Evolutionary conservation across 2,329 filamentous ascomycete species (phyloP).

Genomic region (Eutypella sp.): DNA sequence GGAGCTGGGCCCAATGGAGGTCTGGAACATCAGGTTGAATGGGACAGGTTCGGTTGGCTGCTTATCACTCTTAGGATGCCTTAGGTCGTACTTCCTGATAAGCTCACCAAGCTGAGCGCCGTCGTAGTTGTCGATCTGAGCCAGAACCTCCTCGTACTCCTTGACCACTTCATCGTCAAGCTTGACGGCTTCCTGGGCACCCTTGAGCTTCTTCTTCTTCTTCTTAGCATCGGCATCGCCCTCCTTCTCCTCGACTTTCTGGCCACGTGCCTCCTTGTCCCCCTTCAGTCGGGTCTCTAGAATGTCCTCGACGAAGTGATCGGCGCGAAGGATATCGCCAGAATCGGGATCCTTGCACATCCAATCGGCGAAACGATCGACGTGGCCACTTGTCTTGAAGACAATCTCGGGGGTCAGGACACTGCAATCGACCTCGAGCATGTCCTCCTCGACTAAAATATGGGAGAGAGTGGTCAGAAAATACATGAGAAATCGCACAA

Average conservation of each 20-base stretch:
- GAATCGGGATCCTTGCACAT: constrained; percentile 99
- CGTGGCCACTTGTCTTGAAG: constrained; percentile 92
- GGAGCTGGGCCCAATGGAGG: constrained; percentile 86
- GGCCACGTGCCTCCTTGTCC: constrained; percentile 85
- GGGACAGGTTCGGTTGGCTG: constrained; percentile 76
- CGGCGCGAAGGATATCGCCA: constrained; percentile 91
- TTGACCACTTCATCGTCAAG: constrained; percentile 79
- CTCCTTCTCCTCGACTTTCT: constrained; percentile 73
- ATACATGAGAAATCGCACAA: too few species aligned
- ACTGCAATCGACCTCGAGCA: constrained; percentile 92
- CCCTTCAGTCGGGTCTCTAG: constrained; percentile 83
- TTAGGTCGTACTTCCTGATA: constrained; percentile 87
- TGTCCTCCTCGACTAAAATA: constrained; percentile 72
- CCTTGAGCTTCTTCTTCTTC: constrained; percentile 86
- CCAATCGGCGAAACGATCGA: constrained; percentile 97
- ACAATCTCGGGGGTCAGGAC: constrained; percentile 91
- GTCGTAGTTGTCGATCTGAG: constrained; percentile 92
- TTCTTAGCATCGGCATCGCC: constrained; percentile 56
- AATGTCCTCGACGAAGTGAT: constrained; percentile 94
- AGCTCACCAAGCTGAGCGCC: constrained; percentile 80
- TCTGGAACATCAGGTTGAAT: constrained; percentile 99
- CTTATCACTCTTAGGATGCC: constrained; percentile 75
- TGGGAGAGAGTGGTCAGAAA: constrained; percentile 49
- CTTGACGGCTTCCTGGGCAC: constrained; percentile 73
- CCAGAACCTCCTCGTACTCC: constrained; percentile 88